Evolutionary conservation across 2,329 filamentous ascomycete species (phyloP).

Genomic region (Myriangium duriaei): DNA sequence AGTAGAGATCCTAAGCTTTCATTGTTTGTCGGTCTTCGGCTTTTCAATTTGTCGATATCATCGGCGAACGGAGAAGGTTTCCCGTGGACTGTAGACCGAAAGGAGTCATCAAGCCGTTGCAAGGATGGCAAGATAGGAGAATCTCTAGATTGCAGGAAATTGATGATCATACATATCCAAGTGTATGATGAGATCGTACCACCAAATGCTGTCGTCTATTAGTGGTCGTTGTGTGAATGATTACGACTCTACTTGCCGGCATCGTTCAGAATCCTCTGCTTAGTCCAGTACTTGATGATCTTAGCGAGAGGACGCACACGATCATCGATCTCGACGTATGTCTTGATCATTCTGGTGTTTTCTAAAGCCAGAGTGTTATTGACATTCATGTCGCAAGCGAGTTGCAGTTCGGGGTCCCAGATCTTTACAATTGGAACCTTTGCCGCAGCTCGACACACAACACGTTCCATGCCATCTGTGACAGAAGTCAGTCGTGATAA

Average conservation of each 20-base stretch:
- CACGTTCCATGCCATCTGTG: constrained; percentile 86
- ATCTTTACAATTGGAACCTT: constrained; percentile 98
- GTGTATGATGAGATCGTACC: constrained; percentile 96
- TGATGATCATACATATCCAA: constrained; percentile 98
- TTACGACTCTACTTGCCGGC: constrained; percentile 56
- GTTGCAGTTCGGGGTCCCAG: constrained; percentile 83
- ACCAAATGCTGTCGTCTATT: constrained; percentile 54
- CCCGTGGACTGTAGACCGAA: constrained; percentile 50
- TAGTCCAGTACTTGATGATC: constrained; percentile 97
- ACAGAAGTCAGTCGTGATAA: neutral
- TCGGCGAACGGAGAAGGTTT: constrained; percentile 71
- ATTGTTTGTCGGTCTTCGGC: constrained; percentile 67
- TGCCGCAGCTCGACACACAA: constrained; percentile 85
- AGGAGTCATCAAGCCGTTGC: constrained; percentile 58
- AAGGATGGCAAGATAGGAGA: constrained; percentile 76
- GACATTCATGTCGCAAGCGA: constrained; percentile 97
- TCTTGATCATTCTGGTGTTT: constrained; percentile 96
- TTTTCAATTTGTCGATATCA: constrained; percentile 60
- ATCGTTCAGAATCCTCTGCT: constrained; percentile 84
- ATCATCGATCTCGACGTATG: constrained; percentile 86
- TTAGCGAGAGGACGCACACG: constrained; percentile 86
- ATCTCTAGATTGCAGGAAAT: constrained; percentile 78
- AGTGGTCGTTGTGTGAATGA: constrained; percentile 15
- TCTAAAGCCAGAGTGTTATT: constrained; percentile 92
- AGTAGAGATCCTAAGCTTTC: constrained; percentile 75